Evolutionary conservation across 805 yeast species (phyloP).

Genomic region (Pichia membranifaciens): DNA sequence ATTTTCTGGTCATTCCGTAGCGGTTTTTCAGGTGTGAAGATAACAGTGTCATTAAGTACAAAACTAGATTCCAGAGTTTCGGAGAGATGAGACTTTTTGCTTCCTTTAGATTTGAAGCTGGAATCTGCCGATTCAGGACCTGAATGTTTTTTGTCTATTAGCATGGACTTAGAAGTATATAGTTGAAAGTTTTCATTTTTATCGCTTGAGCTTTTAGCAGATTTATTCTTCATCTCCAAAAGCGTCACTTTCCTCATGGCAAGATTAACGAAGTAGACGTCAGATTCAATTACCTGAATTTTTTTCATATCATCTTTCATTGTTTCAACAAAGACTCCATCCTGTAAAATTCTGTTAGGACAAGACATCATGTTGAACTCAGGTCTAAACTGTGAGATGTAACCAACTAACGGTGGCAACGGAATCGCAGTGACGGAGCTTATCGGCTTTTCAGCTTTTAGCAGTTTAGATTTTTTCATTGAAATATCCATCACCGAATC

Average conservation of each 20-base stretch:
- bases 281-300: conserved; percentile 2
- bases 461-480: not conserved
- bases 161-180: not conserved
- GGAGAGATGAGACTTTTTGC: conserved; percentile 4
- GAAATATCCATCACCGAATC: conserved; percentile 1
- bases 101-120: no score
- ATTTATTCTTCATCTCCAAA: conserved; percentile 13
- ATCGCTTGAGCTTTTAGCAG: not conserved
- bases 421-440: conserved; percentile 8
- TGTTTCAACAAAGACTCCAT: conserved; percentile 36
- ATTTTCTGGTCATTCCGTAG: not conserved
- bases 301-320: conserved; percentile 39
- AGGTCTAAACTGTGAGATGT: conserved; percentile 45
- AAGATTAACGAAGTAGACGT: conserved; percentile 22
- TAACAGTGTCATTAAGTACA: conserved; percentile 9
- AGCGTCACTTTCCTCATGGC: conserved; percentile 25
- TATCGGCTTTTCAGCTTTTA: not conserved
- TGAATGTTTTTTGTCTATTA: no score
- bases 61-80: conserved; percentile 4
- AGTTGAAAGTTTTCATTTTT: not conserved
- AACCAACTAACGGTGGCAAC: conserved; percentile 31
- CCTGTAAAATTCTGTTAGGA: conserved; percentile 38
- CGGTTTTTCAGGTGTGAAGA: conserved; percentile 8
- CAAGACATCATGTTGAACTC: conserved; percentile 49
- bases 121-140: no score